phyloP scores from a whole-genome alignment of 164 flowering plant genomes.

The Echeveria elegans region DNA sequence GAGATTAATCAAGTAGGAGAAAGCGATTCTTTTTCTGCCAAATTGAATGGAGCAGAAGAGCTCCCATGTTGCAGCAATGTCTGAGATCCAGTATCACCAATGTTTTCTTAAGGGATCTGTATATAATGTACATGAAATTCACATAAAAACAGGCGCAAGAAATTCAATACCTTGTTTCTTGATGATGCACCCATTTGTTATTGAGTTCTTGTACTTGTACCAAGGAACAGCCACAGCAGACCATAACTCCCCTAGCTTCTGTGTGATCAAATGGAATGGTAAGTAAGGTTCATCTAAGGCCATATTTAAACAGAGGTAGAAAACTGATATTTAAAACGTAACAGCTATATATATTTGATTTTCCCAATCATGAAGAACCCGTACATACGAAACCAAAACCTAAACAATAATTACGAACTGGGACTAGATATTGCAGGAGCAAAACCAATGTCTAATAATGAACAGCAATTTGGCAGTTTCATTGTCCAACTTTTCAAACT shows the following conservation, averaged over 20 bases:
- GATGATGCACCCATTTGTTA: background rate
- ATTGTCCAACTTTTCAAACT: background rate
- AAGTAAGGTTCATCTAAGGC: background rate
- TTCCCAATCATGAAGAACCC: background rate
- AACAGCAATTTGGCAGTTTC: background rate
- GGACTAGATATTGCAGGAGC: background rate
- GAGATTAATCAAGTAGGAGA: conserved; percentile 6
- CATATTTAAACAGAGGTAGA: background rate
- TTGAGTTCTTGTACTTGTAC: background rate
- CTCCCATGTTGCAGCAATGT: background rate
- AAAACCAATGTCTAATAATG: background rate
- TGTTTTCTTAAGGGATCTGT: background rate
- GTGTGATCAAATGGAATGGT: background rate
- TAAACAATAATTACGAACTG: background rate
- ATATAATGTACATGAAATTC: conserved; percentile 1
- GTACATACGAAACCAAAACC: background rate
- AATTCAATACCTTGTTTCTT: background rate
- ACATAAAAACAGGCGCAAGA: background rate
- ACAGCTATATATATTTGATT: too few relatives aligned
- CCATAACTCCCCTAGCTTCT: background rate
- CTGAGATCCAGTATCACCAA: background rate
- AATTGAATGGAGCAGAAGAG: conserved; percentile 4
- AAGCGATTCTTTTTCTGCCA: background rate
- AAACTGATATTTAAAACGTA: background rate
- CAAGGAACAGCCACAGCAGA: background rate